A percentile compares a stretch with the other conserved stretches of the same genome.
Evolutionary conservation across 2,329 filamentous ascomycete species (phyloP).

Genomic region (Epichloe uncinata): DNA sequence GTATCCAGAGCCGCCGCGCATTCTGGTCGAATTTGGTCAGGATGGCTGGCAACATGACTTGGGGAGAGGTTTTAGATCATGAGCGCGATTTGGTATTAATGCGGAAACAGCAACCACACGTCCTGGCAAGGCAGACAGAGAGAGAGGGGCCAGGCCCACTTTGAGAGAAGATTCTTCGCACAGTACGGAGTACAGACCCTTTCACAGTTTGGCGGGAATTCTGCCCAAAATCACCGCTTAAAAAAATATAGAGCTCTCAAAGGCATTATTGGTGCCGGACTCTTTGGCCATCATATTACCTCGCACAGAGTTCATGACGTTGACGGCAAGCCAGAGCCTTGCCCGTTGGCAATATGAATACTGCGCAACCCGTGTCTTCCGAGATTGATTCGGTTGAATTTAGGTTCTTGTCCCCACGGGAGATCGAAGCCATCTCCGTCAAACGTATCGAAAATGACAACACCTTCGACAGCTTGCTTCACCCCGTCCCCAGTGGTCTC

Average conservation of each 20-base stretch:
- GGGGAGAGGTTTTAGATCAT: too few relatives aligned
- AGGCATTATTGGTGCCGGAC: background rate
- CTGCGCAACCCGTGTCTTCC: constrained; percentile 71
- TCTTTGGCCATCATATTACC: background rate
- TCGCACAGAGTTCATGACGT: background rate
- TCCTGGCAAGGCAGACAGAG: too few relatives aligned
- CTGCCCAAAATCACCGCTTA: background rate
- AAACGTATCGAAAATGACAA: constrained; percentile 86
- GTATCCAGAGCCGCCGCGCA: too few relatives aligned
- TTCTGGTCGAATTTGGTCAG: too few relatives aligned
- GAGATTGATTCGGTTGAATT: constrained; percentile 82
- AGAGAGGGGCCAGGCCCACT: too few relatives aligned
- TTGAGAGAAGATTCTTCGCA: too few relatives aligned
- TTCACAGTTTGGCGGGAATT: background rate
- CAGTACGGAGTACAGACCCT: too few relatives aligned
- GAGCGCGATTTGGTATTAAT: too few relatives aligned
- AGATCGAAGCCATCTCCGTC: constrained; percentile 82
- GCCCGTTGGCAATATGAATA: constrained; percentile 39
- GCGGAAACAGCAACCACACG: too few relatives aligned
- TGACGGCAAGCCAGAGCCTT: background rate
- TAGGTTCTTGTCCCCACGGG: constrained; percentile 64
- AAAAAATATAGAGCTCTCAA: background rate
- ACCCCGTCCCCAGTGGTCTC: constrained; percentile 79
- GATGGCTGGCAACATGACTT: too few relatives aligned
- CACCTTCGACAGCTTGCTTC: constrained; percentile 86